Evolutionary conservation across 2,329 filamentous ascomycete genomes (phyloP), one percentile per base, ranked within the genome.

Genomic region (Xylaria sp.): DNA sequence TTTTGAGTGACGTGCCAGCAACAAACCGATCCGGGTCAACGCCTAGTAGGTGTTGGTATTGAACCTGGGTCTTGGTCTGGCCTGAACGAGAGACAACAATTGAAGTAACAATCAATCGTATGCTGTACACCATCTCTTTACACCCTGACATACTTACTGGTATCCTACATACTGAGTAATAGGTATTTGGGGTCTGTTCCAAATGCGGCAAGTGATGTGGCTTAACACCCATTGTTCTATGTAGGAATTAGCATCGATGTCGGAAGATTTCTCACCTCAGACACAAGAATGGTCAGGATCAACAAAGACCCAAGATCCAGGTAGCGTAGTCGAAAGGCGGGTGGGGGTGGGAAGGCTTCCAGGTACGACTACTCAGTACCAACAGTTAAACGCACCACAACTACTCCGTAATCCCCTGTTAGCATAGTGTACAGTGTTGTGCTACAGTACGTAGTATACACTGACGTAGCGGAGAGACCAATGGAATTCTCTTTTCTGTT

Each of bases 231-330:
- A 29, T 48, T 60, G n/a, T 53, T 32, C 51, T 42, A n/a, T n/a
- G n/a, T n/a, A 42, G 23, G 44, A 35, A 50, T 25, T 9, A 59
- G 18, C 48, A 54, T 63, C 55, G 54, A 25, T n/a, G 50, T 63
- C 47, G 53, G 59, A 69, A 53, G 62, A 66, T 66, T 65, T 65
- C 42, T 65, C 54, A 54, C 59, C 57, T 69, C 63, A 64, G 60
- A 53, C 51, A 58, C 21, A 8, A 13, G 54, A 54, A 32, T 37
- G 51, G 18, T 10, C n/a, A 37, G 27, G 63, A 69, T 60, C 67
- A 66, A 62, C 53, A 54, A 63, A 50, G 47, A n/a, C n/a, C 32
- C 13, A 60, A 53, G 25, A 51, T 12, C 32, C 32, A 50, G 27
- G 44, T 48, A 16, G 8, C 5, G 16, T 40, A 53, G 44, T 47